Base-by-base conservation (phyloP, 163 green algal species). In the Prototheca stagnorum region DNA sequence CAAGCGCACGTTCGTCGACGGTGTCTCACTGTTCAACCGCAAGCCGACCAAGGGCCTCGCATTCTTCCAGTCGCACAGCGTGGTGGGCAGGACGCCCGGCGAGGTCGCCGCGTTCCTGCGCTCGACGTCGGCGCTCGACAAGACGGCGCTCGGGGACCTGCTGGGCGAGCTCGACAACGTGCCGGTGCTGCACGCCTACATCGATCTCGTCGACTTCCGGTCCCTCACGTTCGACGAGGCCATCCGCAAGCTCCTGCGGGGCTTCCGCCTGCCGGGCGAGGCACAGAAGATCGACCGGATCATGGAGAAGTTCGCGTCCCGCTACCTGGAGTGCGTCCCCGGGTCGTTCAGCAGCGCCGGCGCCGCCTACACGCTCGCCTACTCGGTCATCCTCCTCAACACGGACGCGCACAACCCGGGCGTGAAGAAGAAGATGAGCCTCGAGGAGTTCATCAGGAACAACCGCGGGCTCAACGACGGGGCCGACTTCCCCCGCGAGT, bases 351-450 rank as follows among this genome's bases (percentile, higher is more conserved):
- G 84, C 59, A 81, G 53, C n/a, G 88, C 90, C 3, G 90, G 97
- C 56, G 88, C 92, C 35, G 89, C 82, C 11, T 98, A 97, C 59
- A 85, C 97, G 59, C 73, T 98, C 34, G 85, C 87, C n/a, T 98
- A 95, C 73, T 88, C 72, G 12, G 85, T 97, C 52, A 95, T 98
- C 77, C 92, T 98, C 87, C 81, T 98, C 59, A 97, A 98, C 80
- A 98, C 90, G 1, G 90, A 98, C 61, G 85, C 86, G 19, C 90
- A 98, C 76, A 98, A 97, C 66, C 79, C 81, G 15, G 21, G 41
- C 34, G 24, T 57, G 11, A 68, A 65, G 46, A 45, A 68, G 19
- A 72, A 68, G 54, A 73, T 69, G 59, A 56, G 11, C 16, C 44
- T 41, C 44, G 37, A 56, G 54, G 58, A 70, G 64, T 95, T 96